Percentiles rank a stretch among this genome's conserved stretches.
These are phyloP conservation scores for Coemansia reversa DNA, from an alignment of 192 early-diverging fungal species.

Conservation along the genomic window DNA sequence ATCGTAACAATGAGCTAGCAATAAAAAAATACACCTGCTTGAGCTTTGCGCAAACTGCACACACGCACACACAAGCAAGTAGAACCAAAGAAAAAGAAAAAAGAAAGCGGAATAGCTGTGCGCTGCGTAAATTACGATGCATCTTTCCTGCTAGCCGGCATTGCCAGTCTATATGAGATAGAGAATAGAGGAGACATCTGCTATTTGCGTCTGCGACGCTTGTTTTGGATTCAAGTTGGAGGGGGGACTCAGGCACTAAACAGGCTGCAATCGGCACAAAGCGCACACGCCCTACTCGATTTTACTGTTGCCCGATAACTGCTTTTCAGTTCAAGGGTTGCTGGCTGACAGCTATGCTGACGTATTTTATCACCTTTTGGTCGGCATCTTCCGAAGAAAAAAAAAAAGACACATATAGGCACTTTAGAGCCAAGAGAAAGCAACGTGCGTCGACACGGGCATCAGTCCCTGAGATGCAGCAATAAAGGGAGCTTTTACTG, in stretches of 20 bases:
- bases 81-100: conserved; percentile 1
- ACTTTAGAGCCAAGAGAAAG: no score
- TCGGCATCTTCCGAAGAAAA: neutral
- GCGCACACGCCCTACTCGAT: conserved; percentile 1
- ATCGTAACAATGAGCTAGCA: conserved; percentile 3
- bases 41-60: neutral
- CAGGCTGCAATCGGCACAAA: neutral
- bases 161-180: conserved; percentile 5
- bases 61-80: conserved; percentile 5
- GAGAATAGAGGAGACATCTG: neutral
- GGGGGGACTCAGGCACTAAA: no score
- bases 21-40: conserved; percentile 4
- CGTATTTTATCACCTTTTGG: conserved; percentile 3
- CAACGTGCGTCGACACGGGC: no score
- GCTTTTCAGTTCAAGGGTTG: conserved; percentile 7
- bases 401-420: neutral
- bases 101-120: neutral
- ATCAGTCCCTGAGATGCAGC: conserved; percentile 7
- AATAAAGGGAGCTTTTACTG: conserved; percentile 1
- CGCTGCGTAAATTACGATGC: neutral
- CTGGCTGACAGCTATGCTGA: conserved; percentile 6
- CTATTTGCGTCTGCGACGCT: no score
- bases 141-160: neutral
- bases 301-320: conserved; percentile 10
- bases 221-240: no score